Conservation (phyloP, 805 yeast genomes). For the Ogataea pilisensis region DNA sequence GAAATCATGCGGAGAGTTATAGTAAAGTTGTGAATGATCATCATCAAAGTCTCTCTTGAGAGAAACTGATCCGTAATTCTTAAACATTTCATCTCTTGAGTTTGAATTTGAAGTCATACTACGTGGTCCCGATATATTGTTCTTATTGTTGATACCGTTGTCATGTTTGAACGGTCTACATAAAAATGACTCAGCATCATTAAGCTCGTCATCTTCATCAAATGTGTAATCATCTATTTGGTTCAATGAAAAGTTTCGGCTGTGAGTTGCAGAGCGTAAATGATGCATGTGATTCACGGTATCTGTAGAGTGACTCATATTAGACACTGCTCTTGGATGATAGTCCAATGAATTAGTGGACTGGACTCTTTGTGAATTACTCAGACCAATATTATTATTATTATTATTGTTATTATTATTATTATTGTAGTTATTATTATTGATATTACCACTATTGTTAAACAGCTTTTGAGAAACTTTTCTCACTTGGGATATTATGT, state of each 20-base stretch:
- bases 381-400: not conserved
- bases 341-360: constrained; percentile 3
- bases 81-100: constrained; percentile 6
- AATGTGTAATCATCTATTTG: constrained; percentile 16
- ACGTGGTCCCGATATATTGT: not conserved
- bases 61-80: constrained; percentile 12
- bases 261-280: constrained; percentile 1
- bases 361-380: constrained; percentile 1
- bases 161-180: constrained; percentile 14
- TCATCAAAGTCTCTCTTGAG: constrained; percentile 14
- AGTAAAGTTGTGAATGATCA: constrained; percentile 14
- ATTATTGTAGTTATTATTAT: not conserved
- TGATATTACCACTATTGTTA: constrained; percentile 6
- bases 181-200: constrained; percentile 22
- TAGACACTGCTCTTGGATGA: not conserved
- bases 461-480: constrained; percentile 27
- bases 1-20: constrained; percentile 32
- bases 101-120: not conserved
- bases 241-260: constrained; percentile 9
- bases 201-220: constrained; percentile 21
- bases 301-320: not conserved
- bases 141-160: not conserved
- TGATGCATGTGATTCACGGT: not conserved
- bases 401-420: not conserved
- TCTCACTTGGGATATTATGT: constrained; percentile 27